Conservation (phyloP, 2,329 filamentous ascomycete species). For the Claviceps quebecensis region DNA sequence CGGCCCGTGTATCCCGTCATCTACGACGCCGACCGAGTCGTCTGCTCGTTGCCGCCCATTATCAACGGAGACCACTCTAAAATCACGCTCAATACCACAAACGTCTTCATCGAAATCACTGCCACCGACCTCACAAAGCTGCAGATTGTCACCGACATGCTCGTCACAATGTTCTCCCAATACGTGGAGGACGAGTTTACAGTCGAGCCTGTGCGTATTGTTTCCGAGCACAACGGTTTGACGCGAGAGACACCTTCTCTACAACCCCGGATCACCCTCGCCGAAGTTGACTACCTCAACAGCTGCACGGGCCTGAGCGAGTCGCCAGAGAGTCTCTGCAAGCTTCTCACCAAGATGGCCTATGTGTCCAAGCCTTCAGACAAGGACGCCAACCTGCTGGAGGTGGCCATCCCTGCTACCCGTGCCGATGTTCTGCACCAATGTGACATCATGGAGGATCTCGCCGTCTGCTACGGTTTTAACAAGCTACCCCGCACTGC, state of each 20-base stretch:
- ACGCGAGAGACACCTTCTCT: slow-evolving; percentile 72
- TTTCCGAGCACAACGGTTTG: slow-evolving; percentile 80
- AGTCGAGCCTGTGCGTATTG: slow-evolving; percentile 82
- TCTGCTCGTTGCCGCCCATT: slow-evolving; percentile 91
- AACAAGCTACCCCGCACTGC: slow-evolving; percentile 84
- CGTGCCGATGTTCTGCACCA: slow-evolving; percentile 91
- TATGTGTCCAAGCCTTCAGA: slow-evolving; percentile 65
- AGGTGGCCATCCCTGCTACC: slow-evolving; percentile 75
- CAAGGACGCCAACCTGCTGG: slow-evolving; percentile 54
- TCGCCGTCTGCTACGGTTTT: slow-evolving; percentile 93
- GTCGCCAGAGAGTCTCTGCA: slow-evolving; percentile 59
- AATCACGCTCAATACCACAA: slow-evolving; percentile 79
- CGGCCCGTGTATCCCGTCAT: slow-evolving; percentile 92
- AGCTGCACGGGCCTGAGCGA: slow-evolving; percentile 74
- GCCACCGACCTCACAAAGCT: slow-evolving; percentile 93
- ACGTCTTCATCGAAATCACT: slow-evolving; percentile 94
- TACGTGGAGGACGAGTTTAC: slow-evolving; percentile 84
- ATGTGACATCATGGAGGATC: slow-evolving; percentile 97
- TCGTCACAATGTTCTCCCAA: slow-evolving; percentile 92
- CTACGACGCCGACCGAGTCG: slow-evolving; percentile 71
- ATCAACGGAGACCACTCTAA: slow-evolving; percentile 98
- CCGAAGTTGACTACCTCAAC: slow-evolving; percentile 88
- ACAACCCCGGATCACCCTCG: slow-evolving; percentile 59
- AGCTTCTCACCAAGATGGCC: slow-evolving; percentile 78
- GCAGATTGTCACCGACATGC: slow-evolving; percentile 87